phyloP scores from a whole-genome alignment of 192 early-diverging fungal species.

The Coemansia sp. region DNA sequence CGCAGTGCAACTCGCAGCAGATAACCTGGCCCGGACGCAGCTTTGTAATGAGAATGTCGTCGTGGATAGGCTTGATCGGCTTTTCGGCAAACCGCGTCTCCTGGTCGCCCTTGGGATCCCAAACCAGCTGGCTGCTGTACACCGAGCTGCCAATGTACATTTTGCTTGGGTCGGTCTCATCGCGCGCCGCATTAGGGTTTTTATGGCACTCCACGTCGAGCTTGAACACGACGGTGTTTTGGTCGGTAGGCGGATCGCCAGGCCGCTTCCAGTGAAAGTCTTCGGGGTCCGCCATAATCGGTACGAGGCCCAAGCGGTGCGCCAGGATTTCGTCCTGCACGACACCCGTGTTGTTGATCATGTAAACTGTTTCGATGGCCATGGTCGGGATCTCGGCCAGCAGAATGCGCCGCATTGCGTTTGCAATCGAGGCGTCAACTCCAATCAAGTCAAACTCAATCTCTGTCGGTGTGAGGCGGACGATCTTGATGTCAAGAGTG shows the following conservation, averaged over 20 bases:
- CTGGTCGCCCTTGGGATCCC: constrained; percentile 95
- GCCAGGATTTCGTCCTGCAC: constrained; percentile 94
- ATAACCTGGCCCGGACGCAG: constrained; percentile 90
- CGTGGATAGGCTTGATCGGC: constrained; percentile 78
- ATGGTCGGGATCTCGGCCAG: constrained; percentile 97
- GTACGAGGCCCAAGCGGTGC: constrained; percentile 90
- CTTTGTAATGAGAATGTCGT: constrained; percentile 94
- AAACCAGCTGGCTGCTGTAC: constrained; percentile 73
- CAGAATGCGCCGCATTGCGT: constrained; percentile 90
- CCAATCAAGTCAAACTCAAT: constrained; percentile 98
- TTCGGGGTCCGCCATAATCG: constrained; percentile 84
- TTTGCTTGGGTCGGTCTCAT: constrained; percentile 75
- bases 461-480: constrained; percentile 53
- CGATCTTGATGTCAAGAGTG: constrained; percentile 46
- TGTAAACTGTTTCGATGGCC: constrained; percentile 95
- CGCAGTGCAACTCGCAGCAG: constrained; percentile 81
- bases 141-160: constrained; percentile 77
- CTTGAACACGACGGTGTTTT: constrained; percentile 93
- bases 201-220: constrained; percentile 72
- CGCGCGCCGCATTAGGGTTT: constrained; percentile 61
- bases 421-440: constrained; percentile 91
- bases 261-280: constrained; percentile 75
- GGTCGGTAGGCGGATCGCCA: constrained; percentile 83
- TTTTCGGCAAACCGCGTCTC: constrained; percentile 65
- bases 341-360: constrained; percentile 89